Base-by-base conservation (phyloP, 208 protist species). In the Leptomonas pyrrhocoris region DNA sequence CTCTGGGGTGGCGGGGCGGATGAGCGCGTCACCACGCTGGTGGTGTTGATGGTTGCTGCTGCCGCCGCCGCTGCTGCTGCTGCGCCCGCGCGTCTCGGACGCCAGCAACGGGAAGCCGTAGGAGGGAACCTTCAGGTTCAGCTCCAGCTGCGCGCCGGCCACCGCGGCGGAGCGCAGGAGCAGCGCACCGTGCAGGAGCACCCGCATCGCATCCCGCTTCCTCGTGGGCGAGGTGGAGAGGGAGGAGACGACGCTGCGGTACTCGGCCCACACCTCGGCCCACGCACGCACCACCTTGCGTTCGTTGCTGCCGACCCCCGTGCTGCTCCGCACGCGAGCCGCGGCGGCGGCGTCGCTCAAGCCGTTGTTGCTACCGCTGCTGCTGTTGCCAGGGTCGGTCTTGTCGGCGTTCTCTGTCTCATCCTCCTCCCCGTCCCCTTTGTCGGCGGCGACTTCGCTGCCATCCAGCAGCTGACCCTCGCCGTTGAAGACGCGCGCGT, bases 231-330 rank as follows among this genome's bases (percentile, higher is more conserved):
- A 92, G 21, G 90, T 95, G 19, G 75, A 80, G 73, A 95, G 80
- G 7, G 55, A 46, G 12, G 63, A 68, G 27, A 95, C 90, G 28
- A 81, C 77, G 40, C 75, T 75, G 64, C 77, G 80, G 67, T 93
- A 95, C 70, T 93, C 85, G 1, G 90, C 88, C 90, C 90, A 95
- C 8, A 95, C 90, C 68, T 95, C 86, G 11, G 83, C 90, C 90
- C 90, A 95, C 1, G 86, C 86, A 18, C 90, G 84, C 49, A 95
- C 86, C 8, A 90, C 71, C 51, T 79, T 81, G 19, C 69, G 66
- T 51, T 93, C 88, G 34, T 74, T 79, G 53, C 60, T 74, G 68
- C 67, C 60, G 19, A 66, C 66, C 60, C 62, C 64, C 45, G 60
- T 68, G 66, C 73, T 59, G 54, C 49, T 58, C 50, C 73, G 58